phyloP scores from a whole-genome alignment of 257 asterid genomes.

The Avicennia marina region DNA sequence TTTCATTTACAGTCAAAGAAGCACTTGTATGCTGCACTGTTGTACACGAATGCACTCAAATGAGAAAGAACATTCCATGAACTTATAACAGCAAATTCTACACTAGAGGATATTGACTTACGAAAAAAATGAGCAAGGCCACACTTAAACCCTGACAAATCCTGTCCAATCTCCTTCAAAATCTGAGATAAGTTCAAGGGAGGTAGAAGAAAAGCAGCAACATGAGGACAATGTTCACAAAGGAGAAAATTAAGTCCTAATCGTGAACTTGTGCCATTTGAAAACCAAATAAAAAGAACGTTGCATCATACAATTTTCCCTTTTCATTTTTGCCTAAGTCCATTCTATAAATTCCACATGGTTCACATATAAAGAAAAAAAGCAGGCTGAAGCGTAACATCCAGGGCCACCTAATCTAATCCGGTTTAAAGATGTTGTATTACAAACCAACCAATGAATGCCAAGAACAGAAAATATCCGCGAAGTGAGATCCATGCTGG shows the following conservation, averaged over 20 bases:
- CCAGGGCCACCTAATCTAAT: too few species aligned
- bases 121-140: constrained; percentile 93
- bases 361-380: too few species aligned
- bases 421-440: too few species aligned
- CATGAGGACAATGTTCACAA: background rate
- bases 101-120: constrained; percentile 26
- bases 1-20: constrained; percentile 92
- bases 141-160: constrained; percentile 69
- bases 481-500: too few species aligned
- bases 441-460: too few species aligned
- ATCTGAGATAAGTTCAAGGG: constrained; percentile 43
- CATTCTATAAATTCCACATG: too few species aligned
- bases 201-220: constrained; percentile 18
- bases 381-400: too few species aligned
- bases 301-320: too few species aligned
- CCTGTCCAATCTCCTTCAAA: constrained; percentile 82
- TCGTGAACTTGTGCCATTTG: too few species aligned
- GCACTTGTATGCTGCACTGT: constrained; percentile 99
- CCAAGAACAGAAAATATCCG: too few species aligned
- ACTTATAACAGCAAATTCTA: background rate
- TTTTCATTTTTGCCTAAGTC: too few species aligned
- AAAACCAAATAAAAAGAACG: too few species aligned
- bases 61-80: background rate
- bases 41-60: constrained; percentile 22
- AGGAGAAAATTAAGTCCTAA: background rate